Conservation (phyloP, 2,329 filamentous ascomycete species). For the Hypoxylon sp. region DNA sequence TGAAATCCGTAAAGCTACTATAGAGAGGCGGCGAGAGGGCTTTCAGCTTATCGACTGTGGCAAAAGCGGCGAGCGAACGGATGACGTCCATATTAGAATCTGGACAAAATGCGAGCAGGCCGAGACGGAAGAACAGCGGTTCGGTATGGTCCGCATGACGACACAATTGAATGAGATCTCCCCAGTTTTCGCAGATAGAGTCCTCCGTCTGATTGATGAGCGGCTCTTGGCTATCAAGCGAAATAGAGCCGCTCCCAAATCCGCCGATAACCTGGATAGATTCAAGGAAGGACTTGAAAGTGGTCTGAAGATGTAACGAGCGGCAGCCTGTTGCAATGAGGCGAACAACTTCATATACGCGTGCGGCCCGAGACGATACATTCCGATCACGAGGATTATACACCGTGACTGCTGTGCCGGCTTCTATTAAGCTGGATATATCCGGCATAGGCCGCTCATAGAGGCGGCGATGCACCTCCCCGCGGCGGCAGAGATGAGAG, state of each 20-base stretch:
- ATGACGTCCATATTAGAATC: conserved; percentile 45
- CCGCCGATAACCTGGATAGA: conserved; percentile 51
- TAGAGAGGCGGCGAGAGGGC: conserved; percentile 31
- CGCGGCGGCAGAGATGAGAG: conserved; percentile 37
- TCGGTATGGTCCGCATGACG: conserved; percentile 25
- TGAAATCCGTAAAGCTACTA: conserved; percentile 36
- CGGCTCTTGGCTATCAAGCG: conserved; percentile 1
- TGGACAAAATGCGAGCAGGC: conserved; percentile 44
- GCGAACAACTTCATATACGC: conserved; percentile 39
- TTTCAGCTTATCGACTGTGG: conserved; percentile 27
- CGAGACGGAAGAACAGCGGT: conserved; percentile 46
- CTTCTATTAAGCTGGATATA: neutral
- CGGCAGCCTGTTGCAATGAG: conserved; percentile 29
- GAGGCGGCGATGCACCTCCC: conserved; percentile 33
- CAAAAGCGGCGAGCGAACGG: conserved; percentile 37
- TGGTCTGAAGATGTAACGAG: conserved; percentile 19
- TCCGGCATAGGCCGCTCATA: conserved; percentile 36
- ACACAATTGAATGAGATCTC: conserved; percentile 47
- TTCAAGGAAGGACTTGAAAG: conserved; percentile 36
- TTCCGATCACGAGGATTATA: conserved; percentile 44
- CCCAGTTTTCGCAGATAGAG: conserved; percentile 47
- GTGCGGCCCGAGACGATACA: conserved; percentile 8
- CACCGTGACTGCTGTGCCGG: conserved; percentile 17
- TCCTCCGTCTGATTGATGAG: conserved; percentile 48
- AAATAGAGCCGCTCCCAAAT: conserved; percentile 27